phyloP scores from a whole-genome alignment of 768 basidiomycete genomes.

The Calocybe indica region DNA sequence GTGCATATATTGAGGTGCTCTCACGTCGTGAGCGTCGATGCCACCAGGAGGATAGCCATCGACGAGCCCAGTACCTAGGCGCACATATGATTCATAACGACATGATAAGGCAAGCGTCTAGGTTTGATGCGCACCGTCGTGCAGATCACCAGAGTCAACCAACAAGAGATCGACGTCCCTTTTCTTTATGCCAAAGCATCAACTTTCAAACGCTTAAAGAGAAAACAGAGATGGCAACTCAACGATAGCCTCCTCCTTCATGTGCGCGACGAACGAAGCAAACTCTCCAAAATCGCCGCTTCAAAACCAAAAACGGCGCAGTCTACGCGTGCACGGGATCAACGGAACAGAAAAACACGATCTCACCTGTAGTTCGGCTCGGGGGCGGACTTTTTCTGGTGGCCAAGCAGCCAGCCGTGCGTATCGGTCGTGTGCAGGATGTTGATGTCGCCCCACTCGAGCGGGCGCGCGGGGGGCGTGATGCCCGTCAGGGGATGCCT shows the following conservation, averaged over 20 bases:
- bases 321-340: not conserved
- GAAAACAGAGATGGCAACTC: slow-evolving; percentile 1
- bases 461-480: slow-evolving; percentile 53
- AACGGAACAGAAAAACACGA: not conserved
- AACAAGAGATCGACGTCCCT: slow-evolving; percentile 80
- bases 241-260: slow-evolving; percentile 70
- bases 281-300: slow-evolving; percentile 29
- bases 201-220: not conserved
- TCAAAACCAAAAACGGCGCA: not conserved
- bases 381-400: slow-evolving; percentile 67
- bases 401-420: slow-evolving; percentile 69
- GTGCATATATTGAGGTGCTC: slow-evolving; percentile 1
- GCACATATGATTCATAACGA: not conserved
- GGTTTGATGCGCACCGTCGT: slow-evolving; percentile 43
- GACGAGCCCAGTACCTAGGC: slow-evolving; percentile 63
- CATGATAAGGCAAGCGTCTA: too few relatives aligned
- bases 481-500: slow-evolving; percentile 19
- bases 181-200: slow-evolving; percentile 24
- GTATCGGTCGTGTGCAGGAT: slow-evolving; percentile 84
- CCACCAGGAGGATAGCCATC: slow-evolving; percentile 71
- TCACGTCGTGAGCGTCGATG: slow-evolving; percentile 67
- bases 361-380: slow-evolving; percentile 69
- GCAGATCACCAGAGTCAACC: slow-evolving; percentile 76
- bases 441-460: slow-evolving; percentile 89
- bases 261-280: slow-evolving; percentile 13